phyloP scores from a whole-genome alignment of 2,329 filamentous ascomycete species.

The Septoria linicola region DNA sequence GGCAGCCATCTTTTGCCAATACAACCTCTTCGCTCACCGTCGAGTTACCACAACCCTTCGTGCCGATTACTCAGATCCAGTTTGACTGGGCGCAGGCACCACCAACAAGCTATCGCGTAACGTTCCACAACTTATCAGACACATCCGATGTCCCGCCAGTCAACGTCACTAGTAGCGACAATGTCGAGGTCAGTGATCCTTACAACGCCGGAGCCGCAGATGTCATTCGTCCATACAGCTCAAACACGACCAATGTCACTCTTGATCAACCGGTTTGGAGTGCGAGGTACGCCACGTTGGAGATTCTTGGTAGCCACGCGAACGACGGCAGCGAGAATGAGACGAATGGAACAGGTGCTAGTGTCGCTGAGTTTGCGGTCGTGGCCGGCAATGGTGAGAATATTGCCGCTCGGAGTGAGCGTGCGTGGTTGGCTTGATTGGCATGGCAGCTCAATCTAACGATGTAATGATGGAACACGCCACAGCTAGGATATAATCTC shows the following conservation, averaged over 20 bases:
- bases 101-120: constrained; percentile 54
- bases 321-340: constrained; percentile 31
- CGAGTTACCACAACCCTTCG: constrained; percentile 43
- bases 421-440: not conserved
- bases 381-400: constrained; percentile 23
- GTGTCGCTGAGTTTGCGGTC: constrained; percentile 52
- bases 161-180: constrained; percentile 24
- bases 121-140: constrained; percentile 54
- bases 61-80: constrained; percentile 50
- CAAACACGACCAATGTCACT: constrained; percentile 49
- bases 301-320: constrained; percentile 50
- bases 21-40: constrained; percentile 57
- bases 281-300: constrained; percentile 48
- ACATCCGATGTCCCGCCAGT: constrained; percentile 32
- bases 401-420: constrained; percentile 3
- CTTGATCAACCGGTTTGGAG: constrained; percentile 43
- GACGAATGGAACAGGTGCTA: constrained; percentile 45
- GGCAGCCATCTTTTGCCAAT: constrained; percentile 59
- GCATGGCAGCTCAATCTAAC: not conserved
- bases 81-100: constrained; percentile 63
- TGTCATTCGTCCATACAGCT: constrained; percentile 43
- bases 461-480: too few species aligned
- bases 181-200: constrained; percentile 44
- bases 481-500: too few species aligned
- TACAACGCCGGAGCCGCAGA: constrained; percentile 40